Evolutionary conservation across 2,329 filamentous ascomycete species (phyloP).

Genomic region (Exophiala phaeomuriformis): DNA sequence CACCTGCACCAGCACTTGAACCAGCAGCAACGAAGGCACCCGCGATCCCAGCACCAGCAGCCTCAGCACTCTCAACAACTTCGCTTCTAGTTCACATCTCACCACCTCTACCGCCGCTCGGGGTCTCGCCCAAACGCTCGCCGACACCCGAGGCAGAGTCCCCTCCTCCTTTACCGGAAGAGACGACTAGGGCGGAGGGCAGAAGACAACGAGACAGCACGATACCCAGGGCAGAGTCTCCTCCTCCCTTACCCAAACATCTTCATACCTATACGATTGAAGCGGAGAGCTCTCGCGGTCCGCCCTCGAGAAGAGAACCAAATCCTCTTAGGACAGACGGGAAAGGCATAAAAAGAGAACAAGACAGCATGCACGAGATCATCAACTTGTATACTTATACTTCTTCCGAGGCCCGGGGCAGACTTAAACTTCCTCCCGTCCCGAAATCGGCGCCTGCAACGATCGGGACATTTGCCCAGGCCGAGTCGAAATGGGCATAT

Average conservation of each 20-base stretch:
- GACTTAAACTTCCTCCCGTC: background rate
- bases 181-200: background rate
- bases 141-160: conserved; percentile 17
- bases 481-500: conserved; percentile 17
- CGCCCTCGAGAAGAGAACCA: background rate
- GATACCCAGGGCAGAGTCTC: background rate
- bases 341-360: too few species aligned
- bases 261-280: background rate
- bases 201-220: background rate
- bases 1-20: background rate
- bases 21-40: too few species aligned
- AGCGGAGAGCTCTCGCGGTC: conserved; percentile 6
- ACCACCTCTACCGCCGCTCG: background rate
- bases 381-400: conserved; percentile 11
- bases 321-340: too few species aligned
- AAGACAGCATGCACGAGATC: conserved; percentile 18
- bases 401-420: background rate
- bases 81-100: background rate
- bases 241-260: conserved; percentile 1
- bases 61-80: background rate
- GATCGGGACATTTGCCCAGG: conserved; percentile 10
- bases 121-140: background rate
- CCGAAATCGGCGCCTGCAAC: conserved; percentile 7
- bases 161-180: conserved; percentile 14
- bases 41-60: too few species aligned